These are phyloP conservation scores for Capsaspora owczarzaki DNA, from an alignment of 78 protist genomes.

Conservation along the genomic window DNA sequence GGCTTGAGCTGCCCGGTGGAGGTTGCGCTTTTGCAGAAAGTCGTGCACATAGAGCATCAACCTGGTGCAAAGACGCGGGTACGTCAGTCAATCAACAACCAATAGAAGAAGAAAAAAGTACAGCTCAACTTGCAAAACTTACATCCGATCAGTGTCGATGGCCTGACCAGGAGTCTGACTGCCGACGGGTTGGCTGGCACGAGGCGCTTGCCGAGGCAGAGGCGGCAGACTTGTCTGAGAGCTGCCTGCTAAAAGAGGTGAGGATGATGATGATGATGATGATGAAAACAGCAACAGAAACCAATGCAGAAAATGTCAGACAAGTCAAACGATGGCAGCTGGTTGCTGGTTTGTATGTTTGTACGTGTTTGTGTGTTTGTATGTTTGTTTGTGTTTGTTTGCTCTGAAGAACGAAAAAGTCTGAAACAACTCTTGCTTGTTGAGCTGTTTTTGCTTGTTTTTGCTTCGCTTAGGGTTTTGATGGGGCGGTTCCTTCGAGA, in stretches of 20 bases:
- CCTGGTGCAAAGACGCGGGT: background rate
- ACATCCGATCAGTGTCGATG: background rate
- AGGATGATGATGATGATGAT: background rate
- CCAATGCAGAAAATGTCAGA: background rate
- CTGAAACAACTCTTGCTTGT: no score
- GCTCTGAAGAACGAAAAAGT: no score
- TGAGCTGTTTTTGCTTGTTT: no score
- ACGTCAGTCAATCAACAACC: background rate
- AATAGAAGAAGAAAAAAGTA: background rate
- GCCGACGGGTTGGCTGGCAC: no score
- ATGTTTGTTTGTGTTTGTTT: no score
- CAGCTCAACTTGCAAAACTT: no score
- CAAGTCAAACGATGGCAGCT: no score
- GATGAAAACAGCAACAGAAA: background rate
- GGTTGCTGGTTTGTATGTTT: no score
- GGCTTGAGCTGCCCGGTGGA: background rate
- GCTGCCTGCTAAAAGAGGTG: background rate
- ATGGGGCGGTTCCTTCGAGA: no score
- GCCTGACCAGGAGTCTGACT: background rate
- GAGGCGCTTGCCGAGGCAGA: no score
- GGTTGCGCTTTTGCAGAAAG: background rate
- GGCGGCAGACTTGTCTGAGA: background rate
- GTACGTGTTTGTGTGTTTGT: no score
- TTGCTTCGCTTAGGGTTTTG: no score
- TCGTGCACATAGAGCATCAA: background rate